Base-by-base conservation (phyloP, 495 filamentous ascomycete genomes). In the Aspergillus nidulans region DNA sequence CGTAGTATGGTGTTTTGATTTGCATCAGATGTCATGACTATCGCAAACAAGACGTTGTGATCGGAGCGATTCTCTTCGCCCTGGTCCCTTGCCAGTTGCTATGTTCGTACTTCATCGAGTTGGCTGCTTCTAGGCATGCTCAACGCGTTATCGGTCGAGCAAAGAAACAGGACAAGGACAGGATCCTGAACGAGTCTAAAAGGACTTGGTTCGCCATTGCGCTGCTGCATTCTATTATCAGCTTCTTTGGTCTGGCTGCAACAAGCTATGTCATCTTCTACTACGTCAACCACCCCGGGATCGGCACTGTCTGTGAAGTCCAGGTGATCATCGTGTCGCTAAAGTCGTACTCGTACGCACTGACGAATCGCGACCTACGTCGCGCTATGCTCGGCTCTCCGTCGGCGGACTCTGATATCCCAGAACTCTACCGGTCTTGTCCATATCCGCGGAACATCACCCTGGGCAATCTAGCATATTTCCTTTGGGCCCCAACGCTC, bases 301-400 rank as follows among this genome's bases (percentile, higher is more conserved):
- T 98, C 68, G 94, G 94, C 16, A 95, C 92, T 4, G 73, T 96
- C 36, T 91, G 87, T 55, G 85, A 97, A 64, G 71, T 95, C 25
- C 94, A 98, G 67, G 91, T 92, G 38, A 85, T 97, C 63, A 91
- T 98, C 30, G 91, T 96, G 39, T 96, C 91, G 85, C 79, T 98
- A 56, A 98, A 98, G 73, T 90, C 86, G 34, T 87, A 90, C 61
- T 97, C 92, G 0, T 98, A 97, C 63, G 94, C 94, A 19, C 87
- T 97, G 64, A 96, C 94, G 12, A 97, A 97, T 71, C 87, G 94
- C 49, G 94, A 98, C 67, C 84, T 98, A 32, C 88, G 94, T 8
- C 88, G 92, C 56, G 91, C 92, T 21, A 85, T 87, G 63, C 80
- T 96, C 24, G 83, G 89, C 59, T 87, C 88, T 4, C 67, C 53